Conservation (phyloP, 306 rosid species). For the Comarum palustre region DNA sequence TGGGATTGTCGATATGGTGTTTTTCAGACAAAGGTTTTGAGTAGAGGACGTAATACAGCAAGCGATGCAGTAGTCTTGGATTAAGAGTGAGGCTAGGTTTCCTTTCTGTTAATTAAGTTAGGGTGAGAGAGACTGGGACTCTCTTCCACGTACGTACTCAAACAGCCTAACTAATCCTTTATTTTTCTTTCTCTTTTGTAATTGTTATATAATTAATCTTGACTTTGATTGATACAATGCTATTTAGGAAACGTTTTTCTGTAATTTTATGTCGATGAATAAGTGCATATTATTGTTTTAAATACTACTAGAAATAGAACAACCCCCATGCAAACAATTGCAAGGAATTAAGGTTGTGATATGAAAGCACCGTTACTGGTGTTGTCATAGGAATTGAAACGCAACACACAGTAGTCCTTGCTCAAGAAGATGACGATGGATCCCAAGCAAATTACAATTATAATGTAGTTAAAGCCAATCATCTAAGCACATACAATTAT, state of each 20-base stretch:
- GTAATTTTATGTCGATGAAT: neutral
- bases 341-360: neutral
- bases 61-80: neutral
- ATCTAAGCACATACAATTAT: no score
- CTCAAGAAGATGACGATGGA: neutral
- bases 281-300: no score
- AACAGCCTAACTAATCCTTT: no score
- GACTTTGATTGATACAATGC: neutral
- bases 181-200: neutral
- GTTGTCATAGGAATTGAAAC: no score
- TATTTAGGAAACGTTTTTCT: neutral
- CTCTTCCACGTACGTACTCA: no score
- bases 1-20: neutral
- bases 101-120: neutral
- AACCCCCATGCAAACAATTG: no score
- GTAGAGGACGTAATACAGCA: neutral
- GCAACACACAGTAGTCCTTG: neutral
- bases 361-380: neutral
- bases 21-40: neutral
- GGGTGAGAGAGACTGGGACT: neutral
- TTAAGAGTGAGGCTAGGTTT: neutral
- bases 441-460: no score
- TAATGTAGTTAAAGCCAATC: no score
- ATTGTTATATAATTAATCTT: neutral
- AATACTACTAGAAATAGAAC: no score